Evolutionary conservation across 345 rosid genomes (phyloP).

Genomic region (Salix suchowensis): DNA sequence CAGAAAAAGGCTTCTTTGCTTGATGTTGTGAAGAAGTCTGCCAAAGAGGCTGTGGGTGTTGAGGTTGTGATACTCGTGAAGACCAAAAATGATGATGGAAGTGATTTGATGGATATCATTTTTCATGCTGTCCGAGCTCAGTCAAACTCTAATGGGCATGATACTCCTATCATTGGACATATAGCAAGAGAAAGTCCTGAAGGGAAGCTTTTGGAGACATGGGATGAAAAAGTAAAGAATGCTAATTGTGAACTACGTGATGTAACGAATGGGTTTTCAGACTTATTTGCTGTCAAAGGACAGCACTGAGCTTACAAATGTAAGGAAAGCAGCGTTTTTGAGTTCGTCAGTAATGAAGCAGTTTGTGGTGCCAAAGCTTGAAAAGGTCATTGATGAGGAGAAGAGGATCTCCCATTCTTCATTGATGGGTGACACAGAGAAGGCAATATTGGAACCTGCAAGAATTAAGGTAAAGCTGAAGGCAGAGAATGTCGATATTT

Average conservation of each 20-base stretch:
- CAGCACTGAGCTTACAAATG: constrained; percentile 54
- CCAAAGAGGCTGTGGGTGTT: constrained; percentile 51
- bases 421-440: constrained; percentile 87
- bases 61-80: constrained; percentile 70
- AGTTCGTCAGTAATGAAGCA: constrained; percentile 67
- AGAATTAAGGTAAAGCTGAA: constrained; percentile 75
- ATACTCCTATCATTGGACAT: constrained; percentile 57
- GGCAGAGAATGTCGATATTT: constrained; percentile 88
- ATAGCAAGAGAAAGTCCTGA: constrained; percentile 75
- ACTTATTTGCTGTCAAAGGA: constrained; percentile 90
- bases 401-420: constrained; percentile 73
- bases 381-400: constrained; percentile 87
- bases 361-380: constrained; percentile 86
- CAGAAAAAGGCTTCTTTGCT: constrained; percentile 76
- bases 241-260: constrained; percentile 57
- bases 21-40: constrained; percentile 62
- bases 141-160: constrained; percentile 35
- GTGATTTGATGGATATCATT: constrained; percentile 57
- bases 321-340: constrained; percentile 80
- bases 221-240: constrained; percentile 60
- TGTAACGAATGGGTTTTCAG: constrained; percentile 70
- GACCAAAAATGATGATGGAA: constrained; percentile 68
- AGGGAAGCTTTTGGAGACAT: constrained; percentile 80
- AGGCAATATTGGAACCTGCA: constrained; percentile 76
- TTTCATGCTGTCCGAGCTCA: constrained; percentile 51